Evolutionary conservation across 2,329 filamentous ascomycete genomes (phyloP).

Genomic region (Penicillium italicum): DNA sequence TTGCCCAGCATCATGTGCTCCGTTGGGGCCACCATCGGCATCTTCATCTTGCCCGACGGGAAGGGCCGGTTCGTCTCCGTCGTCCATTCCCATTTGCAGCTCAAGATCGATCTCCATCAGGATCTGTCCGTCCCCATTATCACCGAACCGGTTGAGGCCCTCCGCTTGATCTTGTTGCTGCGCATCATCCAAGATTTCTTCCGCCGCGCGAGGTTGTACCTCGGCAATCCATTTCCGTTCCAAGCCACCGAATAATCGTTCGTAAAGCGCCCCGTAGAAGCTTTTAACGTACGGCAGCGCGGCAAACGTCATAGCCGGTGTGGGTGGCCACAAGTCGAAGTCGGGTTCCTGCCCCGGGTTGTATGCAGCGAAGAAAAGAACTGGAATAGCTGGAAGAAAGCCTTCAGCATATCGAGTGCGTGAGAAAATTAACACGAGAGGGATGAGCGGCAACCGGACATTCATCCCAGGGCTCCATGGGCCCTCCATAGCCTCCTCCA

Average conservation of each 20-base stretch:
- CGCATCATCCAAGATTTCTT: slow-evolving; percentile 35
- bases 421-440: slow-evolving; percentile 64
- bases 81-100: slow-evolving; percentile 49
- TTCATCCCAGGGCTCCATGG: slow-evolving; percentile 51
- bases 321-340: slow-evolving; percentile 62
- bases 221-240: slow-evolving; percentile 61
- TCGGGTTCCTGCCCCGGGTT: slow-evolving; percentile 47
- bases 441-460: slow-evolving; percentile 64
- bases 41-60: slow-evolving; percentile 21
- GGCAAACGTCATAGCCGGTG: slow-evolving; percentile 62
- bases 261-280: slow-evolving; percentile 61
- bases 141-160: slow-evolving; percentile 24
- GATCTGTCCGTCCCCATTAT: slow-evolving; percentile 40
- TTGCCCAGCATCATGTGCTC: slow-evolving; percentile 20
- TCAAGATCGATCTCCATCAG: slow-evolving; percentile 51
- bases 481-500: slow-evolving; percentile 41
- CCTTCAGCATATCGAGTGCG: slow-evolving; percentile 62
- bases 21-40: slow-evolving; percentile 28
- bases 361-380: slow-evolving; percentile 52
- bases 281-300: slow-evolving; percentile 63
- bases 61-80: slow-evolving; percentile 38
- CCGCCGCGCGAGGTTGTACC: slow-evolving; percentile 55
- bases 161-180: slow-evolving; percentile 36
- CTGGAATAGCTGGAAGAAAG: slow-evolving; percentile 59
- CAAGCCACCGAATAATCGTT: slow-evolving; percentile 54